Percentiles rank a stretch among this genome's conserved stretches.
Conservation (phyloP, 2,329 filamentous ascomycete genomes). For the Colletotrichum godetiae region DNA sequence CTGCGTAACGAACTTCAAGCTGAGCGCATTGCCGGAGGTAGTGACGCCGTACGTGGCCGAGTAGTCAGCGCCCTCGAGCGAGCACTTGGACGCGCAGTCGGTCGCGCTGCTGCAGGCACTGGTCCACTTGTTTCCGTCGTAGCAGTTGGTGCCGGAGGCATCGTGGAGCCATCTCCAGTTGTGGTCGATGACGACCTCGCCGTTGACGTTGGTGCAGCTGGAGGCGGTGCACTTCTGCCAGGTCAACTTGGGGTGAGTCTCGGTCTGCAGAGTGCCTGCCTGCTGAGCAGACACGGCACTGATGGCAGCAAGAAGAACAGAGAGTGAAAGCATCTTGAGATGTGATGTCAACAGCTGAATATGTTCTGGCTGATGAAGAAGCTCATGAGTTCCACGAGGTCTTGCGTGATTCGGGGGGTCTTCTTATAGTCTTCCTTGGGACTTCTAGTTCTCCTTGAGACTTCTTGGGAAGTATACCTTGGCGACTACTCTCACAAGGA, state of each 20-base stretch:
- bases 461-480: neutral
- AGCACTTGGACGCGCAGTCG: conserved; percentile 61
- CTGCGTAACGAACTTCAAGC: conserved; percentile 64
- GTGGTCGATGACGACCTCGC: conserved; percentile 66
- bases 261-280: conserved; percentile 58
- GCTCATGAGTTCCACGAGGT: neutral
- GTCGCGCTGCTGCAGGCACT: conserved; percentile 52
- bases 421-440: neutral
- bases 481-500: neutral
- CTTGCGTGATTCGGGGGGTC: neutral
- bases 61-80: conserved; percentile 66
- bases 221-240: conserved; percentile 64
- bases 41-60: conserved; percentile 63
- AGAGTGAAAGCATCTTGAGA: conserved; percentile 38
- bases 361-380: neutral
- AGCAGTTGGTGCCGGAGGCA: conserved; percentile 62
- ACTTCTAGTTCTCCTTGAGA: neutral
- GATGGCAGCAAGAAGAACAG: conserved; percentile 51
- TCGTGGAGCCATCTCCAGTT: conserved; percentile 73
- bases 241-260: conserved; percentile 64
- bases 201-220: conserved; percentile 62
- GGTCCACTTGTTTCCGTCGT: conserved; percentile 61
- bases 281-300: conserved; percentile 55
- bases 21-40: conserved; percentile 61
- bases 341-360: neutral